Evolutionary conservation across 2,329 filamentous ascomycete species (phyloP), one percentile per base, ranked within the genome.

Genomic region (Fusarium pilosicola): DNA sequence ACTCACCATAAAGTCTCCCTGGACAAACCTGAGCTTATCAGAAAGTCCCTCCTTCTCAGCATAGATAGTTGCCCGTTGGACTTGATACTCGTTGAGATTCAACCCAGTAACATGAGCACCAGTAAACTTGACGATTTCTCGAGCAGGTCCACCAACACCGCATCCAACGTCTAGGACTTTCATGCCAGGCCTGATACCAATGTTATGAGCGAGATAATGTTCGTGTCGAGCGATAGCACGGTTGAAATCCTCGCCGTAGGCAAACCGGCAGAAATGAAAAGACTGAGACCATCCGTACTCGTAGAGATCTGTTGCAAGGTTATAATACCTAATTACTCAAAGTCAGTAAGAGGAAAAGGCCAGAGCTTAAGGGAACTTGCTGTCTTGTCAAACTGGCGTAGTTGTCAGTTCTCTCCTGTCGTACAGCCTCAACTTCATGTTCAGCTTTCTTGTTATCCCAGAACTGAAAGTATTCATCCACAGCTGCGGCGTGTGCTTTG

Each of bases 51-150:
- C 94, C 82, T 93, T 93, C 70, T 89, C 84, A 4, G 94, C 94
- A 80, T 97, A 97, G 56, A 88, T 86, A 24, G 91, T 94, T 5
- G 95, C 95, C 65, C 95, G 93, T 81, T 96, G 88, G 74, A 98
- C 97, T 86, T 98, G 95, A 87, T 98, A 98, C 85, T 97, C 94
- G 84, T 97, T 98, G 90, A 97, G 97, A 90, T 97, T 98, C 83
- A 98, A 84, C 30, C 95, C 95, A 28, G 94, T 92, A 66, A 97
- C 89, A 78, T 97, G 94, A 79, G 90, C 92, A 68, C 93, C 94
- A 11, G 94, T 92, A 84, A 98, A 98, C 84, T 96, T 96, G 84
- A 93, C 93, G 79, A 98, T 97, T 86, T 97, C 94, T 71, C 95
- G 90, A 15, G 95, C 95, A n/a, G 95, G 95, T 39, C 95, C 95